Evolutionary conservation across 2,329 filamentous ascomycete species (phyloP).

Genomic region (Clarireedia hainanense): DNA sequence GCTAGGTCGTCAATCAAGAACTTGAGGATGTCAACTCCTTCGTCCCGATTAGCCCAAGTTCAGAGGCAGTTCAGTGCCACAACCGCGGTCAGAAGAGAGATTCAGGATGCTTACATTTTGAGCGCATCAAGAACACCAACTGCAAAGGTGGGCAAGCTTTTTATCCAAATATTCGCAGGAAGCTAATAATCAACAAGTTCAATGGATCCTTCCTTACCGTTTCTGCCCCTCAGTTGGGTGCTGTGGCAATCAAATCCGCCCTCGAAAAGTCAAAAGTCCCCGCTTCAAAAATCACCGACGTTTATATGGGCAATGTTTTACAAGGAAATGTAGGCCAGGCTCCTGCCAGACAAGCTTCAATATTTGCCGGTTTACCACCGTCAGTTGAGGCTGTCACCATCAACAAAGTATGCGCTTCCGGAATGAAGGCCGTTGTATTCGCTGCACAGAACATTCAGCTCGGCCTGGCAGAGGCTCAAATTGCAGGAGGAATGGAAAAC

Average conservation of each 20-base stretch:
- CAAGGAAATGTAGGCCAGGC: conserved; percentile 79
- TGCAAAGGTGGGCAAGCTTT: conserved; percentile 55
- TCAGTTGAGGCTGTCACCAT: conserved; percentile 82
- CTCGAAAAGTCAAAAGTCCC: conserved; percentile 81
- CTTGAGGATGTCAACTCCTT: conserved; percentile 14
- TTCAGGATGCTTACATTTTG: conserved; percentile 89
- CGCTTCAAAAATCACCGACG: conserved; percentile 71
- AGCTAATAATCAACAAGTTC: conserved; percentile 52
- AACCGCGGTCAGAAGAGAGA: conserved; percentile 47
- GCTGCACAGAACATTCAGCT: conserved; percentile 94
- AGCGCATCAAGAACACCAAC: conserved; percentile 86
- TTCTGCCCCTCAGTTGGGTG: conserved; percentile 79
- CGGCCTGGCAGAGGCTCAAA: conserved; percentile 76
- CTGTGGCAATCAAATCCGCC: conserved; percentile 85
- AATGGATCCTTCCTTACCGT: conserved; percentile 84
- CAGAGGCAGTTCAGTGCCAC: conserved; percentile 45
- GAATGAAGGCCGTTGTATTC: conserved; percentile 82
- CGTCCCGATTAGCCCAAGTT: conserved; percentile 36
- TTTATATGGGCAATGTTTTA: conserved; percentile 97
- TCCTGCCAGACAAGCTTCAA: conserved; percentile 81
- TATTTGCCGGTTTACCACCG: conserved; percentile 79
- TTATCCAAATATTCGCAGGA: not conserved
- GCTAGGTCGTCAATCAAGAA: conserved; percentile 21
- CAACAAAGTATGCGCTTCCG: conserved; percentile 97
- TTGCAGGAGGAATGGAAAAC: conserved; percentile 96